phyloP scores from a whole-genome alignment of 2,329 filamentous ascomycete species.

The Fusarium mexicanum region DNA sequence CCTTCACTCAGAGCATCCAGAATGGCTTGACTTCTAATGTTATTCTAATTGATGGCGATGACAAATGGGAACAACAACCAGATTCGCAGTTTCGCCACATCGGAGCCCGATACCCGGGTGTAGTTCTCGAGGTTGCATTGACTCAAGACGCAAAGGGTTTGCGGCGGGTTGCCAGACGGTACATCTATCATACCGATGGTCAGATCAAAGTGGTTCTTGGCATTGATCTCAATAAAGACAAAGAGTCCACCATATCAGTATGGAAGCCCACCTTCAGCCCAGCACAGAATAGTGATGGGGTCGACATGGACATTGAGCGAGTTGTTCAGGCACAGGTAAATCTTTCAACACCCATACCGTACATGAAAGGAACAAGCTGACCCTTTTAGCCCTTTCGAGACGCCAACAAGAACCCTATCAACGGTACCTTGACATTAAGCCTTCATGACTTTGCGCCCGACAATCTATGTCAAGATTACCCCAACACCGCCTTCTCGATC shows the following conservation, averaged over 20 bases:
- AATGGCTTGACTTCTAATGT: rapidly evolving
- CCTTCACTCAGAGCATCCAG: rapidly evolving
- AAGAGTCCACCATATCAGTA: neutral
- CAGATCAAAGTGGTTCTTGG: neutral
- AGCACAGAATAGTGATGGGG: rapidly evolving
- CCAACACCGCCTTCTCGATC: neutral
- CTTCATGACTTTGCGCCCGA: neutral
- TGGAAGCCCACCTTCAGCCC: neutral
- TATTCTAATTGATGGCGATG: rapidly evolving
- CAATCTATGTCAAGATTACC: rapidly evolving
- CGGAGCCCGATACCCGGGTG: rapidly evolving
- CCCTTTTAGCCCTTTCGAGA: neutral
- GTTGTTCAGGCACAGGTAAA: neutral
- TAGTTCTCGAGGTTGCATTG: rapidly evolving
- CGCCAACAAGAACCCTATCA: rapidly evolving
- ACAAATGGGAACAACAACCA: rapidly evolving
- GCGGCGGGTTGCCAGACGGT: rapidly evolving
- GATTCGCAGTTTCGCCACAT: neutral
- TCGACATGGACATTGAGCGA: neutral
- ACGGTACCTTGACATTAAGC: rapidly evolving
- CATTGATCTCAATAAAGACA: neutral
- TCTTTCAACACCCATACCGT: neutral
- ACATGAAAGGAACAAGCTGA: neutral
- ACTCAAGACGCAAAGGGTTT: rapidly evolving
- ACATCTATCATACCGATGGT: neutral